A percentile compares a stretch with the other conserved stretches of the same genome.
These are phyloP conservation scores for Entomophthora muscae DNA, from an alignment of 371 early-diverging fungal species.

Conservation along the genomic window DNA sequence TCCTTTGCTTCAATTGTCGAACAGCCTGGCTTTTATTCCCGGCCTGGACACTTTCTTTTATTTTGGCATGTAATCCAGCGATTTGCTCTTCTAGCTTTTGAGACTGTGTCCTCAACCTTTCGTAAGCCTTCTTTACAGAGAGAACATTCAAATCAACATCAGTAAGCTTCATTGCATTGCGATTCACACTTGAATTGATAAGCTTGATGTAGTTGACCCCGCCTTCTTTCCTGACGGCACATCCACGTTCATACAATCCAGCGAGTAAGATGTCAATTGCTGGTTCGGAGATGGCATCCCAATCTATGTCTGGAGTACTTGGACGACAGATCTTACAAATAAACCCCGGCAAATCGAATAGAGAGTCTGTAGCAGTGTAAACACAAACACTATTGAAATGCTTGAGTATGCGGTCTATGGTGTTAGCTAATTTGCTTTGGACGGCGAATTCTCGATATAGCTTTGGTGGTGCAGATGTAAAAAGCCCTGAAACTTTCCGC, in stretches of 20 bases:
- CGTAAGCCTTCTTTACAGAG: neutral
- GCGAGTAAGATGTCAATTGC: neutral
- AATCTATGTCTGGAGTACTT: neutral
- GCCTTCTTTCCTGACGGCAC: neutral
- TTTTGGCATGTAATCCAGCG: neutral
- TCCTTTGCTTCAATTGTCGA: neutral
- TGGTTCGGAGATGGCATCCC: neutral
- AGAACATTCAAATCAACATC: neutral
- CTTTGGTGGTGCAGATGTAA: neutral
- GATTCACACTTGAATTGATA: neutral
- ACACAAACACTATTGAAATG: neutral
- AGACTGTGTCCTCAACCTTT: neutral
- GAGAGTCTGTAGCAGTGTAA: neutral
- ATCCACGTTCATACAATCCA: neutral
- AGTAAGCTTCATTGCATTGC: neutral
- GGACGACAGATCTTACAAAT: neutral
- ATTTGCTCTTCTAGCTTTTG: neutral
- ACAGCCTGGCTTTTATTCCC: neutral
- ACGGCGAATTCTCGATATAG: neutral
- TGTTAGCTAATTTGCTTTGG: neutral
- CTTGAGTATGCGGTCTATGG: neutral
- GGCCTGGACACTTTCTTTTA: neutral
- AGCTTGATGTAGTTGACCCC: neutral
- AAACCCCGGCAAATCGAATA: neutral
- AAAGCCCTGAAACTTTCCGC: neutral